Base-by-base conservation (phyloP, 208 protist genomes). In the Trypanosoma cruzi region DNA sequence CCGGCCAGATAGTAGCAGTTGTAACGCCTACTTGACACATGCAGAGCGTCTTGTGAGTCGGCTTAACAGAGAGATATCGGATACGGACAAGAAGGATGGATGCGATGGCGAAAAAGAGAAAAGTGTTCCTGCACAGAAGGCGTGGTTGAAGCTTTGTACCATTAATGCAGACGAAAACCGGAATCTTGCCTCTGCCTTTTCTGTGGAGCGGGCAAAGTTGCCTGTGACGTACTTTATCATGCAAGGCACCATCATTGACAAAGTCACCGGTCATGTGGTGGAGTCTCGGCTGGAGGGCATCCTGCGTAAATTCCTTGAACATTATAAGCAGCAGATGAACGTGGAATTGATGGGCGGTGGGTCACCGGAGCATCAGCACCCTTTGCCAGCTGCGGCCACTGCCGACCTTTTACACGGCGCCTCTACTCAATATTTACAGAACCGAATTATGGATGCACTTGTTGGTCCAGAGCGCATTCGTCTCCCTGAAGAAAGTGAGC, bases 201-300 rank as follows among this genome's bases (percentile, higher is more conserved):
- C 88, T 0, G 91, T 96, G 18, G 82, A 94, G 64, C 83, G 90
- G 37, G 81, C 88, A 22, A 91, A 90, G 68, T 76, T 96, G 36
- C 90, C 90, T 2, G 79, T 93, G 32, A 94, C 90, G 26, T 96
- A 92, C 68, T 96, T 96, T 49, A 85, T 96, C 49, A 91, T 94
- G 88, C 85, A 96, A 55, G 86, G 86, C 55, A 96, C 90, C 18
- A 96, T 96, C 28, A 77, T 96, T 53, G 90, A 96, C 60, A 92
- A 90, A 37, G 76, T 94, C 14, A 64, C 79, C 1, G 86, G 88
- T 22, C 81, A 90, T 56, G 57, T 94, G 48, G 63, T 77, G 11
- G 80, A 74, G 28, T 71, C 71, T 16, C 86, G 88, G 7, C 71
- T 96, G 31, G 75, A 86, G 58, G 66, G 73, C 42, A 96, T 96